Evolutionary conservation across 129 eudicot species (phyloP).

Genomic region (Logfia minima): DNA sequence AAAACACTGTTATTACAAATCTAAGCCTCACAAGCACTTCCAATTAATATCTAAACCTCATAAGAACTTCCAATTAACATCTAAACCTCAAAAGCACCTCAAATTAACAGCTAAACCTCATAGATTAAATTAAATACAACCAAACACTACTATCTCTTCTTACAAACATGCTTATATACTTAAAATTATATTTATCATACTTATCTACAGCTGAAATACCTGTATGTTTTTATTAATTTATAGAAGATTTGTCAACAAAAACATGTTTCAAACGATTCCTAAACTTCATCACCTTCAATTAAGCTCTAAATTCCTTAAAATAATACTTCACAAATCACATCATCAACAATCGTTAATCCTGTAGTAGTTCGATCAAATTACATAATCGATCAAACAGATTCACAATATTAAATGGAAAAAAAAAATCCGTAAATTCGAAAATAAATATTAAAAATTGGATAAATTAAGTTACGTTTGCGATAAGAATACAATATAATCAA

Average conservation of each 20-base stretch:
- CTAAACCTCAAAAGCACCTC: too few relatives aligned
- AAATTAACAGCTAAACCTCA: background rate
- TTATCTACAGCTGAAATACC: slow-evolving; percentile 20
- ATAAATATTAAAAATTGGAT: background rate
- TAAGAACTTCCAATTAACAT: too few relatives aligned
- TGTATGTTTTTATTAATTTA: background rate
- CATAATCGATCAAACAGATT: slow-evolving; percentile 17
- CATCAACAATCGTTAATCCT: slow-evolving; percentile 10
- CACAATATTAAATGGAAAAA: background rate
- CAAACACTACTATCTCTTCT: background rate
- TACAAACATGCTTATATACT: background rate
- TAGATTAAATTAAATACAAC: background rate
- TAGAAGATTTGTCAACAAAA: background rate
- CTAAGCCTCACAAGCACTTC: too few relatives aligned
- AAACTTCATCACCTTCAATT: slow-evolving; percentile 13
- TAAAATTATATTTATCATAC: background rate
- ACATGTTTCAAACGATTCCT: background rate
- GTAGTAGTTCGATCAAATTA: slow-evolving; percentile 9
- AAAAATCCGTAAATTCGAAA: background rate
- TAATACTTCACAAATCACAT: slow-evolving; percentile 4
- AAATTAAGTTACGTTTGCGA: background rate
- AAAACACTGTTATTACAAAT: too few relatives aligned
- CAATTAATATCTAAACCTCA: too few relatives aligned
- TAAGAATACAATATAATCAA: background rate
- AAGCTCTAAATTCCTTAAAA: slow-evolving; percentile 16